phyloP scores from a whole-genome alignment of 805 yeast species.

The Sungouiozyma ichnusensis region DNA sequence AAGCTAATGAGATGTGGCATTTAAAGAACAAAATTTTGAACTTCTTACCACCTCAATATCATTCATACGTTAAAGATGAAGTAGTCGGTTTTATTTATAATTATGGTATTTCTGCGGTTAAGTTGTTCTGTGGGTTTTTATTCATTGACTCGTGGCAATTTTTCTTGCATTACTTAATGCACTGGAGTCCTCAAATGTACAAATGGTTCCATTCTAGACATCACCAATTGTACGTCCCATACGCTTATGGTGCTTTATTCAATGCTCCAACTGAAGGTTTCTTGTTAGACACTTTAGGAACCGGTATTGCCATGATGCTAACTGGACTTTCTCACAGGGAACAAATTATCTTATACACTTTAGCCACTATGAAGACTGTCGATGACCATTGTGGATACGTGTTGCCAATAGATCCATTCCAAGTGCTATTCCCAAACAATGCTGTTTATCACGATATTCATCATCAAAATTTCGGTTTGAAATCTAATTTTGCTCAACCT shows the following conservation, averaged over 20 bases:
- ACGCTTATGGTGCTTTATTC: constrained; percentile 92
- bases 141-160: constrained; percentile 95
- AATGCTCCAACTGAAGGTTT: constrained; percentile 94
- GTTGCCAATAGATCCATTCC: constrained; percentile 85
- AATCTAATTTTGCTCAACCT: constrained; percentile 89
- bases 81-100: constrained; percentile 43
- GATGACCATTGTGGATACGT: constrained; percentile 99
- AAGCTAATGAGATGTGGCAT: constrained; percentile 37
- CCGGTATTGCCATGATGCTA: constrained; percentile 67
- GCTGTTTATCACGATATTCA: constrained; percentile 95
- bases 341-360: constrained; percentile 59
- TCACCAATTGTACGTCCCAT: constrained; percentile 89
- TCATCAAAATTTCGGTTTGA: constrained; percentile 92
- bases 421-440: constrained; percentile 84
- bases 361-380: constrained; percentile 91
- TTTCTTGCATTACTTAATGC: constrained; percentile 83
- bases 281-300: constrained; percentile 81
- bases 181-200: constrained; percentile 65
- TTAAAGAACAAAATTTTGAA: constrained; percentile 19
- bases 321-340: constrained; percentile 69
- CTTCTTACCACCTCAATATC: constrained; percentile 7
- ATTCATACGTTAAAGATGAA: constrained; percentile 35
- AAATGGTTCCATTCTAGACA: constrained; percentile 85
- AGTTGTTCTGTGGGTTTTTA: constrained; percentile 51
- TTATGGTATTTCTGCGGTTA: constrained; percentile 52